Base-by-base conservation (phyloP, 495 filamentous ascomycete species). In the Xanthoparmelia taractica region DNA sequence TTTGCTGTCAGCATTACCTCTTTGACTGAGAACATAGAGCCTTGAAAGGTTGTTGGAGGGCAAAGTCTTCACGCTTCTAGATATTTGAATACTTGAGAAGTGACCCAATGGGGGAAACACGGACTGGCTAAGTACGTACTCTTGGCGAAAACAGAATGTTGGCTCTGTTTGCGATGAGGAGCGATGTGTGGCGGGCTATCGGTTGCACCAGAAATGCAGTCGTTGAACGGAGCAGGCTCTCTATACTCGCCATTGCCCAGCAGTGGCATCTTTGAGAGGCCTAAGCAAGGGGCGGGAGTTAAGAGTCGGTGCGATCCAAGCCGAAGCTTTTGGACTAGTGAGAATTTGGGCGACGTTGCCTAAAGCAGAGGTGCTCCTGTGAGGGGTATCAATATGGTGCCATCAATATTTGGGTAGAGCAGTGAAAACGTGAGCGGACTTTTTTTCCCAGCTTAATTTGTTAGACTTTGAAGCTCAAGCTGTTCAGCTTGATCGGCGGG, bases 81-180 rank as follows among this genome's bases (percentile, higher is more conserved):
- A 50, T 17, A 17, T 54, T 17, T 54, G 27, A n/a, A 23, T 7
- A 0, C 10, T 58, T 25, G 0, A 25, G 13, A 33, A 15, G 20
- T 15, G 13, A 15, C 34, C 34, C 0, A 29, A 2, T 0, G 36
- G n/a, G 10, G 56, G 25, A 31, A 20, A 8, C 8, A 18, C 8
- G 18, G 5, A 31, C 4, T 31, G 8, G 34, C 7, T 23, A 29
- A 33, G 17, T 11, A 34, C 50, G 27, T 54, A 54, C 50, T 78
- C 72, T 82, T 84, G 38, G 85, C 85, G 64, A 87, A 82, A 29
- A 66, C 71, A 29, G 79, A 80, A 70, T 83, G 80, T 64, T 82
- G 80, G 60, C 69, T 67, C 63, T 77, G 75, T 50, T 65, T 72
- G 63, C 61, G 66, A 40, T 37, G 17, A 63, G 50, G 59, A 37